phyloP scores from a whole-genome alignment of 2,329 filamentous ascomycete species.

The Colletotrichum sp. region DNA sequence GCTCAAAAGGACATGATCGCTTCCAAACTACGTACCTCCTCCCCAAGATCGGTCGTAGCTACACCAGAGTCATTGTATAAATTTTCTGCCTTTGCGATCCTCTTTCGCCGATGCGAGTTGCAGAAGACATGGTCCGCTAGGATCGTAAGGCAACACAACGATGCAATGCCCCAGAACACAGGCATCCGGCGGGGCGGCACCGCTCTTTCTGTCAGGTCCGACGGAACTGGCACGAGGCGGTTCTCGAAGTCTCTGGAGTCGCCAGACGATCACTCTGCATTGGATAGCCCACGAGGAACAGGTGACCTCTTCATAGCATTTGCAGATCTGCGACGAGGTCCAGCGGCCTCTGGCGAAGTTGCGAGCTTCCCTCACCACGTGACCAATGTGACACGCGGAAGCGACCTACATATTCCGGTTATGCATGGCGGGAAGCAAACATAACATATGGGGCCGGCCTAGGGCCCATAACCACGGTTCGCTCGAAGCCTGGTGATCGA shows the following conservation, averaged over 20 bases:
- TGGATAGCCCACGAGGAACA: background rate
- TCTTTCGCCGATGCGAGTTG: background rate
- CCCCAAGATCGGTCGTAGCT: background rate
- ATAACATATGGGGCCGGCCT: conserved; percentile 3
- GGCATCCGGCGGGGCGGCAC: background rate
- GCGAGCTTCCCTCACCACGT: background rate
- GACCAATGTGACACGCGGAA: conserved; percentile 15
- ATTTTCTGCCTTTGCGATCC: background rate
- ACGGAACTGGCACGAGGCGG: background rate
- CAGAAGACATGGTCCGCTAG: background rate
- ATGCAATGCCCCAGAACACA: background rate
- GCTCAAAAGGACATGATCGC: background rate
- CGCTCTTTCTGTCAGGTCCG: background rate
- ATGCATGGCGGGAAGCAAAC: conserved; percentile 16
- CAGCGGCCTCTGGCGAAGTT: background rate
- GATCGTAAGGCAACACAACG: background rate
- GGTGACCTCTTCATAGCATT: background rate
- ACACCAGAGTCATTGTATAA: background rate
- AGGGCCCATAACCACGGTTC: conserved; percentile 1
- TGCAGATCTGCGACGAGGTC: background rate
- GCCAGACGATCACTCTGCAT: background rate
- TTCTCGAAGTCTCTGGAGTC: background rate
- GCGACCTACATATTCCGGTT: conserved; percentile 10
- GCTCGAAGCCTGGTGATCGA: background rate
- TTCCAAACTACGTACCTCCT: background rate